These are phyloP conservation scores for Cenchrus fungigraminus DNA, from an alignment of 176 grass and related monocot genomes.

Conservation along the genomic window DNA sequence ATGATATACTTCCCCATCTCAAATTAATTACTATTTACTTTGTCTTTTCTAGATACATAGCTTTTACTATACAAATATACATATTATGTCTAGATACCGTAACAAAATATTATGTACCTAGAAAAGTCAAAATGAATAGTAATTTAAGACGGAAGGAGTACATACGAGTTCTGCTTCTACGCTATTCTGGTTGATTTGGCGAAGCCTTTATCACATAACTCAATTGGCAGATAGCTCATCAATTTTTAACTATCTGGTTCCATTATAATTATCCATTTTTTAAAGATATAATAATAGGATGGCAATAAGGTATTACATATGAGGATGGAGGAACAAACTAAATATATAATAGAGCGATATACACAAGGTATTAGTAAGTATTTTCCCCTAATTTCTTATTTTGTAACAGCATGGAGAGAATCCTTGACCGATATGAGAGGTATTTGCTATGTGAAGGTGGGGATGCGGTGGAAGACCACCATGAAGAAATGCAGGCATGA, in stretches of 20 bases:
- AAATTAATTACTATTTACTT: too few relatives aligned
- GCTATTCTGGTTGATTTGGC: neutral
- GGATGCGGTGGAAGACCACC: neutral
- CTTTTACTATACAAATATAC: too few relatives aligned
- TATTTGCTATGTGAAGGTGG: conserved; percentile 25
- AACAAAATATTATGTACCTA: too few relatives aligned
- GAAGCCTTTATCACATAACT: neutral
- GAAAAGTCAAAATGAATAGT: too few relatives aligned
- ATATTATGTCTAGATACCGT: too few relatives aligned
- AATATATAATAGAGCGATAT: neutral
- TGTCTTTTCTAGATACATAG: too few relatives aligned
- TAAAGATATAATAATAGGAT: neutral
- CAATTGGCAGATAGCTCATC: neutral
- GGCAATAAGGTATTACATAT: neutral
- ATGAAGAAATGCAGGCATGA: conserved; percentile 7
- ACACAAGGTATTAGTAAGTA: neutral
- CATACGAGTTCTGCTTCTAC: neutral
- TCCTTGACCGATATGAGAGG: conserved; percentile 50
- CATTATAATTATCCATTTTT: neutral
- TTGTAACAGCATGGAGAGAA: conserved; percentile 44
- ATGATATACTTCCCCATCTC: neutral
- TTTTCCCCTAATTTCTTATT: neutral
- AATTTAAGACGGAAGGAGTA: too few relatives aligned
- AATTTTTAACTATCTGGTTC: too few relatives aligned
- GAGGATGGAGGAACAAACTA: neutral